These are phyloP conservation scores for Aspergillus clavatus DNA, from an alignment of 2,329 filamentous ascomycete species.

Conservation along the genomic window DNA sequence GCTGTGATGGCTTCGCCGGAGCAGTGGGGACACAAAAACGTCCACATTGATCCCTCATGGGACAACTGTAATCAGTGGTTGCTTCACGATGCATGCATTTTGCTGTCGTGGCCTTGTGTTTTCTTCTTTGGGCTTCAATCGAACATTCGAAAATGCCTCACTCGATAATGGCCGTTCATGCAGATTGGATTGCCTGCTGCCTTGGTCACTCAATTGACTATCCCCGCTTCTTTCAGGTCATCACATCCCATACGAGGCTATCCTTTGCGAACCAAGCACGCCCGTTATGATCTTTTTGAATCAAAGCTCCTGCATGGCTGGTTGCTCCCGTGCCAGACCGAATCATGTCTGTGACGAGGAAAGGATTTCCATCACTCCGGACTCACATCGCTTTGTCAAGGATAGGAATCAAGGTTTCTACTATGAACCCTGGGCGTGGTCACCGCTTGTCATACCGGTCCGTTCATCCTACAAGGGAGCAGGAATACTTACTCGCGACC, in stretches of 20 bases:
- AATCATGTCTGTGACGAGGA: conserved; percentile 28
- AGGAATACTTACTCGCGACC: conserved; percentile 15
- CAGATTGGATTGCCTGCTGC: conserved; percentile 27
- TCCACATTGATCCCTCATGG: conserved; percentile 28
- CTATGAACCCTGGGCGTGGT: conserved; percentile 9
- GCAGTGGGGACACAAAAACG: conserved; percentile 34
- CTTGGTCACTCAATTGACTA: conserved; percentile 24
- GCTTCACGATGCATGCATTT: conserved; percentile 37
- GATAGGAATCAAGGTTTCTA: conserved; percentile 9
- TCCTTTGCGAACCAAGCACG: conserved; percentile 17
- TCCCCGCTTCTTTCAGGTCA: conserved; percentile 28
- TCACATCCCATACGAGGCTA: conserved; percentile 27
- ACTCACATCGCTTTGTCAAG: conserved; percentile 22
- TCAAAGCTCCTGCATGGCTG: conserved; percentile 32
- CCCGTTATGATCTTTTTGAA: conserved; percentile 23
- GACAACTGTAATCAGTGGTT: conserved; percentile 29
- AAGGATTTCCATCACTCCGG: conserved; percentile 17
- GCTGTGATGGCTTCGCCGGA: conserved; percentile 26
- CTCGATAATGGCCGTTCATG: conserved; percentile 18
- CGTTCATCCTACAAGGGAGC: conserved; percentile 8
- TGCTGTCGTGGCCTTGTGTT: conserved; percentile 35
- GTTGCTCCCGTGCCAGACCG: conserved; percentile 33
- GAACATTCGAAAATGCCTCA: conserved; percentile 36
- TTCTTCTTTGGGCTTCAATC: conserved; percentile 25
- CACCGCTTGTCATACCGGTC: conserved; percentile 5